phyloP scores from a whole-genome alignment of 2,329 filamentous ascomycete species.

The Cladosporium sp. region DNA sequence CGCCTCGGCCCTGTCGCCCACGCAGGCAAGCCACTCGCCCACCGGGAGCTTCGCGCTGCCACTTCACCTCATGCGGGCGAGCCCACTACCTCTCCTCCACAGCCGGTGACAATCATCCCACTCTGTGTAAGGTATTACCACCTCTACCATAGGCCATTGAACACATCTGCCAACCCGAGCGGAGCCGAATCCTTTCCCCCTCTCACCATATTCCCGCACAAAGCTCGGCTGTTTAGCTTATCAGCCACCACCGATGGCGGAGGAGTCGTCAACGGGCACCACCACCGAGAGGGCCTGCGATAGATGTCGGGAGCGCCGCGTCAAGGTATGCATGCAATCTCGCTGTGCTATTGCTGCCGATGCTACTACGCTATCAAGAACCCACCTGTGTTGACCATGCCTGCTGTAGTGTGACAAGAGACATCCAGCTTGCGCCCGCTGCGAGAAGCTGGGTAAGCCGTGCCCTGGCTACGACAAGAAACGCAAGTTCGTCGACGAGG shows the following conservation, averaged over 20 bases:
- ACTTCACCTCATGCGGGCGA: conserved; percentile 12
- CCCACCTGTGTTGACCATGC: neutral
- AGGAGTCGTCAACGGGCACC: neutral
- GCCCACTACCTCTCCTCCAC: conserved; percentile 5
- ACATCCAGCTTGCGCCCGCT: conserved; percentile 33
- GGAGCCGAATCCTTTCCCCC: neutral
- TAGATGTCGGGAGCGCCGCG: conserved; percentile 36
- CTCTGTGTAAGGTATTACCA: conserved; percentile 2
- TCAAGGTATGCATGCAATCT: conserved; percentile 31
- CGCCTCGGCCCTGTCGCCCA: neutral
- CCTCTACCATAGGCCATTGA: neutral
- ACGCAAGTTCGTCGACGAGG: conserved; percentile 38
- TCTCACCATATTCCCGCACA: neutral
- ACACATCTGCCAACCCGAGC: conserved; percentile 4
- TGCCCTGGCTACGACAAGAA: conserved; percentile 40
- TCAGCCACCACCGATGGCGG: conserved; percentile 6
- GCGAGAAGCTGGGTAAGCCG: conserved; percentile 38
- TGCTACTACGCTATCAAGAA: neutral
- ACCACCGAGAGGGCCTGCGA: conserved; percentile 35
- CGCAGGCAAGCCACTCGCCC: neutral
- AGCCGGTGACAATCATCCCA: neutral
- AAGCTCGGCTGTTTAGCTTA: conserved; percentile 12
- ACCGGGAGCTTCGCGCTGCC: conserved; percentile 9
- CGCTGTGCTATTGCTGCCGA: neutral
- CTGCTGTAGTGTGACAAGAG: conserved; percentile 34